Conservation (phyloP, 495 filamentous ascomycete species). For the Tuber umbilicatum region DNA sequence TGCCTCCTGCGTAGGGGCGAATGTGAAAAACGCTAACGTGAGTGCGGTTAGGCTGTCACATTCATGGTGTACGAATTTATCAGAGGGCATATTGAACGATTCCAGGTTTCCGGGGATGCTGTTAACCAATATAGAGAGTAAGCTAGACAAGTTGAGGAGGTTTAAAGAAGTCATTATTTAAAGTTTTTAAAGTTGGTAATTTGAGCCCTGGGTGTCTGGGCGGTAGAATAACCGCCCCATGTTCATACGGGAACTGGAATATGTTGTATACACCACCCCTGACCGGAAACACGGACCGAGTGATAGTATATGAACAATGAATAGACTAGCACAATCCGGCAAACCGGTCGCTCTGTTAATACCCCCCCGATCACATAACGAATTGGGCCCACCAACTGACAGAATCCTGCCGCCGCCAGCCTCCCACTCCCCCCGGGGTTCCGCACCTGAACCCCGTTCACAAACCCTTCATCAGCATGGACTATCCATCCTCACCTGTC, state of each 20-base stretch:
- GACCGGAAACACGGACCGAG: not conserved
- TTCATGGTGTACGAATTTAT: slow-evolving; percentile 92
- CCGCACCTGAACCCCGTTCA: not conserved
- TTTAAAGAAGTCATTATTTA: not conserved
- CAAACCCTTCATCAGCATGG: not conserved
- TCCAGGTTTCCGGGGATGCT: slow-evolving; percentile 23
- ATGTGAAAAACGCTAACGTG: slow-evolving; percentile 6
- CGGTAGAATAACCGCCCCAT: not conserved
- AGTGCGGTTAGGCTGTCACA: slow-evolving; percentile 58
- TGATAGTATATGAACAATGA: not conserved
- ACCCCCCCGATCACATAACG: not conserved
- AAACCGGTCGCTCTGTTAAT: not conserved
- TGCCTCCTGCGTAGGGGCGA: not conserved
- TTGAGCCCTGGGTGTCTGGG: not conserved
- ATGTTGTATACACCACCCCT: not conserved
- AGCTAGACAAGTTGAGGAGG: not conserved
- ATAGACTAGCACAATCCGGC: not conserved
- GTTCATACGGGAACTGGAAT: not conserved
- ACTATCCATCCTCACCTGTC: not conserved
- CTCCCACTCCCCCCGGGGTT: no score
- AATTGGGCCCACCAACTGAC: not conserved
- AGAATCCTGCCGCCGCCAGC: not conserved
- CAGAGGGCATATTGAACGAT: slow-evolving; percentile 36
- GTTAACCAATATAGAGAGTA: slow-evolving; percentile 30
- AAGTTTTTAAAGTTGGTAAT: not conserved